Evolutionary conservation across 2,329 filamentous ascomycete genomes (phyloP).

Genomic region (Tolypocladium guangdongense): DNA sequence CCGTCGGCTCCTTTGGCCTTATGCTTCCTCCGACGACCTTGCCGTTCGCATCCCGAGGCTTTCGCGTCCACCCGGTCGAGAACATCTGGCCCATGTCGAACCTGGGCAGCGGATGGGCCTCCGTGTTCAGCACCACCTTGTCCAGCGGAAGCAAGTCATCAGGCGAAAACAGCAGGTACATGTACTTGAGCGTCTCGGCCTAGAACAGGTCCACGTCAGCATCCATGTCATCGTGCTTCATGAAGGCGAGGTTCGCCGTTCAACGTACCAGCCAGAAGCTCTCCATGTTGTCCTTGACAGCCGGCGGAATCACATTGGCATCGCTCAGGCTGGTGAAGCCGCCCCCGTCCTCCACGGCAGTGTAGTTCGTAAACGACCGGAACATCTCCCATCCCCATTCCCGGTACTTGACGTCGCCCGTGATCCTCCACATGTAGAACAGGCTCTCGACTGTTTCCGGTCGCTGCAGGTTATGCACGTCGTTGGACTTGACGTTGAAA

Average conservation of each 20-base stretch:
- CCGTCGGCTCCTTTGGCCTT: background rate
- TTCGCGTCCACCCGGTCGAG: constrained; percentile 70
- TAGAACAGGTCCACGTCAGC: constrained; percentile 19
- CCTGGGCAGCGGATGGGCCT: constrained; percentile 80
- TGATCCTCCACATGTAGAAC: constrained; percentile 99
- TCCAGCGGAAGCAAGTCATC: constrained; percentile 74
- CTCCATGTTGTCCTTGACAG: constrained; percentile 84
- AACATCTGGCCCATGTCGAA: constrained; percentile 74
- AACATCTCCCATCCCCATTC: constrained; percentile 99
- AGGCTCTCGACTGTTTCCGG: constrained; percentile 95
- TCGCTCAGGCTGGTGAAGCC: constrained; percentile 76
- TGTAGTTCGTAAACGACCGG: constrained; percentile 78
- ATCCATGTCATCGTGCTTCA: background rate
- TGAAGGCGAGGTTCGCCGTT: background rate
- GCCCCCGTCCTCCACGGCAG: constrained; percentile 62
- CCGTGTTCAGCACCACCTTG: constrained; percentile 87
- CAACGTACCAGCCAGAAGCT: constrained; percentile 85
- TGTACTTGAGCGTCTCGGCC: constrained; percentile 96
- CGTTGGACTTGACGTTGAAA: constrained; percentile 67
- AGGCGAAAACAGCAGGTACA: constrained; percentile 87
- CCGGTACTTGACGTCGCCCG: constrained; percentile 76
- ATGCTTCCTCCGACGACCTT: constrained; percentile 18
- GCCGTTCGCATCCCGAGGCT: constrained; percentile 42
- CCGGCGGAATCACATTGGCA: constrained; percentile 60
- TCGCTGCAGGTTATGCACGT: constrained; percentile 85